Evolutionary conservation across 2,329 filamentous ascomycete genomes (phyloP).

Genomic region (Xylaria sp.): DNA sequence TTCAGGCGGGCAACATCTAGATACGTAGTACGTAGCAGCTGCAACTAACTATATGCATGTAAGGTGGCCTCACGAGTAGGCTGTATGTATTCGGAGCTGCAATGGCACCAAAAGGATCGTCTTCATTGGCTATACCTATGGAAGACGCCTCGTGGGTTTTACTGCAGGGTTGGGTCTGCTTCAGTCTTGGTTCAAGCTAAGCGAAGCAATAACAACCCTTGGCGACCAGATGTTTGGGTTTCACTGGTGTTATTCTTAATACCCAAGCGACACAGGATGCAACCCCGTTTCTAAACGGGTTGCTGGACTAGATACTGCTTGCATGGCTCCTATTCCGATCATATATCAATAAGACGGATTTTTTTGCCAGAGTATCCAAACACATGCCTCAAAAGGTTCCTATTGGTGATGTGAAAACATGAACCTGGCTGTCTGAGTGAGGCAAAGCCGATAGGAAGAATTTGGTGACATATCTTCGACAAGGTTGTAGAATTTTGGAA

Average conservation of each 20-base stretch:
- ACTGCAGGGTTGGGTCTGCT: not conserved
- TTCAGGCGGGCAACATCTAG: not conserved
- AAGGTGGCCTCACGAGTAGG: conserved; percentile 13
- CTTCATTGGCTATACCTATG: not conserved
- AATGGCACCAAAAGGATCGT: not conserved
- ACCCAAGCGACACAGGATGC: conserved; percentile 2
- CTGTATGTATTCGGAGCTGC: conserved; percentile 5
- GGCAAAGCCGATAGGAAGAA: not conserved
- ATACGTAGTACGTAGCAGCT: conserved; percentile 3
- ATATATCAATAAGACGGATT: conserved; percentile 1
- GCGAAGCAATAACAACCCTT: conserved; percentile 7
- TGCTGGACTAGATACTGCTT: conserved; percentile 9
- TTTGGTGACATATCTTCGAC: conserved; percentile 15
- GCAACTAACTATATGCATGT: conserved; percentile 24
- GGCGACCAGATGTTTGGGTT: conserved; percentile 17
- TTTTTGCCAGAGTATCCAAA: conserved; percentile 1
- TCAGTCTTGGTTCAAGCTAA: not conserved
- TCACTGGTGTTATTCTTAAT: conserved; percentile 4
- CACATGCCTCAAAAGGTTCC: not conserved
- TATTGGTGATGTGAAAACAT: conserved; percentile 12
- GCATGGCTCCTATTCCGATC: conserved; percentile 9
- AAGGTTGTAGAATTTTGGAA: conserved; percentile 8
- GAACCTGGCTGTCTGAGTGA: conserved; percentile 6
- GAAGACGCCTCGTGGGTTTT: conserved; percentile 1
- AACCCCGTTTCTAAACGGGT: conserved; percentile 7